Evolutionary conservation across 345 rosid species (phyloP), one percentile per base, ranked within the genome.

Genomic region (Mallotus nudiflorus): DNA sequence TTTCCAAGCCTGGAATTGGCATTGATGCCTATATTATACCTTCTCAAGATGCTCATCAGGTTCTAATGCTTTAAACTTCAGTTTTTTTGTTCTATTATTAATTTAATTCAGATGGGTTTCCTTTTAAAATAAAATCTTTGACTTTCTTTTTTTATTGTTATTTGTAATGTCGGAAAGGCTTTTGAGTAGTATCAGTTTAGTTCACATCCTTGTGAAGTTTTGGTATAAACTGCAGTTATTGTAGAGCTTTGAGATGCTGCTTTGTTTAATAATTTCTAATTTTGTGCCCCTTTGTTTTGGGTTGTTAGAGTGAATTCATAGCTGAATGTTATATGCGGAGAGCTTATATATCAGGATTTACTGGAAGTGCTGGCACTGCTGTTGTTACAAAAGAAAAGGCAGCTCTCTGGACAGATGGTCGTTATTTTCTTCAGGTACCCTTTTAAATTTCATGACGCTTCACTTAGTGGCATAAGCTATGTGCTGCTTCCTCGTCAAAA

Each of bases 351-450:
- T 94, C 97, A 39, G 96, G 96, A 10, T 94, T 94, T 82, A 88
- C 93, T 0, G 98, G 98, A 64, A 91, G 97, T 81, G 95, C 98
- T 44, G 98, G 96, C 64, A 91, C 92, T 44, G 95, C 91, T 55
- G 85, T 94, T 77, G 83, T 94, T 69, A 91, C 97, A 8, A 94
- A 84, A 79, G 96, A 90, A 70, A 90, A 88, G 71, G 98, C 98
- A 20, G 96, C 95, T 73, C 81, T 94, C 10, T 94, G 98, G 98
- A 94, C 98, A 3, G 98, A 94, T 72, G 97, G 97, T 44, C 91
- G 98, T 35, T 94, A 94, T 71, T 94, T 94, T 88, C 97, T 94
- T 74, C 98, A 91, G 98, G 98, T 91, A 64, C 18, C 39, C 37
- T 46, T 42, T 14, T 15, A n/a, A n/a, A n/a, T n/a, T n/a, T n/a